These are phyloP conservation scores for Colletotrichum graminicola DNA, from an alignment of 2,329 filamentous ascomycete species.

Conservation along the genomic window DNA sequence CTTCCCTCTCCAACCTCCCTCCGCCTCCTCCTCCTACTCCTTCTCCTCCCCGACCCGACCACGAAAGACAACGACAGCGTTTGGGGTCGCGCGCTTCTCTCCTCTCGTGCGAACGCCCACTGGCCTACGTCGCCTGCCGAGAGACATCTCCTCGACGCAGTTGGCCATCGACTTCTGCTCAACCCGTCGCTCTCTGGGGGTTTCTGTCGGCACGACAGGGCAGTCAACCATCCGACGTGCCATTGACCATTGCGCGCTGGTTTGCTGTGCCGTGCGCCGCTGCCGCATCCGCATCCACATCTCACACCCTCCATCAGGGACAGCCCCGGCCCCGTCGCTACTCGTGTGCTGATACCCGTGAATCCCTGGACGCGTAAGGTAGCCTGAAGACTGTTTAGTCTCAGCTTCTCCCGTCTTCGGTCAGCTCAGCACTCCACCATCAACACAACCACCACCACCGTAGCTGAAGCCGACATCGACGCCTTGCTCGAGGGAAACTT, in stretches of 20 bases:
- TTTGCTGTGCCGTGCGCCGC: conserved; percentile 6
- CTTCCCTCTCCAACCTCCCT: conserved; percentile 20
- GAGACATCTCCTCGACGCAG: conserved; percentile 23
- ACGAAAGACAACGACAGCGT: conserved; percentile 19
- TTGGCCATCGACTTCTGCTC: conserved; percentile 26
- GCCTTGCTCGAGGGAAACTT: conserved; percentile 39
- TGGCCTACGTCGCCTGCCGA: conserved; percentile 39
- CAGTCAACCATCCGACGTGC: conserved; percentile 1
- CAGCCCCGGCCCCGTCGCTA: conserved; percentile 10
- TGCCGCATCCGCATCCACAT: conserved; percentile 8
- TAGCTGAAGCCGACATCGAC: conserved; percentile 15
- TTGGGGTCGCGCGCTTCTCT: conserved; percentile 12
- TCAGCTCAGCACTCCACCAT: conserved; percentile 18
- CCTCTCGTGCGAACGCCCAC: conserved; percentile 25
- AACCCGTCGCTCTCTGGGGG: conserved; percentile 25
- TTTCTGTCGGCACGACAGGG: conserved; percentile 12
- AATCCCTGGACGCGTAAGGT: conserved; percentile 18
- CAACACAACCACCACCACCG: conserved; percentile 3
- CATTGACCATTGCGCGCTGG: conserved; percentile 15
- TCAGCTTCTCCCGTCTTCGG: conserved; percentile 30
- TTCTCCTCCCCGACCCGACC: conserved; percentile 16
- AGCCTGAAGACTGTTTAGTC: conserved; percentile 31
- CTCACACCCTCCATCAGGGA: conserved; percentile 15
- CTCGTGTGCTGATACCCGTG: conserved; percentile 16
- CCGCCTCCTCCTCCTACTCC: conserved; percentile 1